A percentile compares a stretch with the other conserved stretches of the same genome.
phyloP scores from a whole-genome alignment of 495 filamentous ascomycete genomes.

The Cryomyces minteri region DNA sequence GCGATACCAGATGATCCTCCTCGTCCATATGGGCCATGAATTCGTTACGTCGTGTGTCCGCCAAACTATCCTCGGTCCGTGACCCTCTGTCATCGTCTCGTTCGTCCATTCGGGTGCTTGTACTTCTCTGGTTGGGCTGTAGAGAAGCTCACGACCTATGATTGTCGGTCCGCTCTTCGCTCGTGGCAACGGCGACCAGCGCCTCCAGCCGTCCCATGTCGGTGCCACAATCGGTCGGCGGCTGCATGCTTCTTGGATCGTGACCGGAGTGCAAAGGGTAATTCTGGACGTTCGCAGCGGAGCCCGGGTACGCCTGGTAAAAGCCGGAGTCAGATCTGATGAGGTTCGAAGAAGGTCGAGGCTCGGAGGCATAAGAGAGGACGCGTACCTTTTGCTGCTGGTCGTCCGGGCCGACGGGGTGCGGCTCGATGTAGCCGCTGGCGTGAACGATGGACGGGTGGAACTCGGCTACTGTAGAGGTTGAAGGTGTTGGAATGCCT shows the following conservation, averaged over 20 bases:
- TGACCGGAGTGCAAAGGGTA: constrained; percentile 16
- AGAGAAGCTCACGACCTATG: too few relatives aligned
- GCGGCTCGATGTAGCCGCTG: constrained; percentile 40
- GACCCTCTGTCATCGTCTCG: too few relatives aligned
- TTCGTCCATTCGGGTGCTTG: too few relatives aligned
- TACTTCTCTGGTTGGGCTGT: too few relatives aligned
- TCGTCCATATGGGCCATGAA: too few relatives aligned
- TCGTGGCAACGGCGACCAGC: constrained; percentile 77
- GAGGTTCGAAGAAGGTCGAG: too few relatives aligned
- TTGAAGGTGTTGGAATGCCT: constrained; percentile 45
- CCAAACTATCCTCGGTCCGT: too few relatives aligned
- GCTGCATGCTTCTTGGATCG: constrained; percentile 11
- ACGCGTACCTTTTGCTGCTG: constrained; percentile 13
- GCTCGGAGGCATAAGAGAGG: neutral
- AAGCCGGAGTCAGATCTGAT: neutral
- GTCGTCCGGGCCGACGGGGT: constrained; percentile 17
- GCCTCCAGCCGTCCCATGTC: constrained; percentile 63
- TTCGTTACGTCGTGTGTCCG: too few relatives aligned
- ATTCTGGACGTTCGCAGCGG: neutral
- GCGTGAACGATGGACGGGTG: constrained; percentile 47
- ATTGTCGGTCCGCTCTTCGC: too few relatives aligned
- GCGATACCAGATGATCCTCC: too few relatives aligned
- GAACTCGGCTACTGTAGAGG: constrained; percentile 36
- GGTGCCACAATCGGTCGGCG: neutral
- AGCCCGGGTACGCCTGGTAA: neutral